Conservation (phyloP, 331 rosid species). For the Malus hybrid region DNA sequence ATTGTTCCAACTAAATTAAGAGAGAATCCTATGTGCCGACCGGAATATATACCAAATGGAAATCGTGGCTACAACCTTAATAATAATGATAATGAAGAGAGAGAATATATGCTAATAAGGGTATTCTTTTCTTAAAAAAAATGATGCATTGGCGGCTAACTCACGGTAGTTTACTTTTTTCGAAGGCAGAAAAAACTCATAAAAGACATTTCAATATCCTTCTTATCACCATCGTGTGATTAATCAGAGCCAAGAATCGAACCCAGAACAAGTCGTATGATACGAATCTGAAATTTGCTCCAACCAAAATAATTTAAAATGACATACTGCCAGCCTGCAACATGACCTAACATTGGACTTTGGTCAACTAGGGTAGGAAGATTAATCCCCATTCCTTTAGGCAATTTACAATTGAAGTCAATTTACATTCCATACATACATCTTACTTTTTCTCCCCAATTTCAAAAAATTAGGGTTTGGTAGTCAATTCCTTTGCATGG, state of each 20-base stretch:
- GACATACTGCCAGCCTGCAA: neutral
- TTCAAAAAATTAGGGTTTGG: neutral
- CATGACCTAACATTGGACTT: neutral
- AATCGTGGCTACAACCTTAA: neutral
- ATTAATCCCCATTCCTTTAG: no score
- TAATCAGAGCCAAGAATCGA: fast-evolving
- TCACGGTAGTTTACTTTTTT: no score
- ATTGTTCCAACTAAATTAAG: neutral
- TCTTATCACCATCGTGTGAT: no score
- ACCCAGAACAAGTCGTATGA: no score
- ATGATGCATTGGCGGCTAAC: fast-evolving
- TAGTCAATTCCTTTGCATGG: neutral
- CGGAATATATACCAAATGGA: neutral
- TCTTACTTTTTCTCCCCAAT: neutral
- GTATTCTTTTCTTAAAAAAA: no score
- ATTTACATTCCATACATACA: no score
- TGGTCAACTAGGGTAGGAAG: no score
- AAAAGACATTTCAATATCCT: fast-evolving
- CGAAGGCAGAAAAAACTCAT: no score
- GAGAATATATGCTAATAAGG: neutral
- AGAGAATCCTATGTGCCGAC: neutral
- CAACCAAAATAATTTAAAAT: neutral
- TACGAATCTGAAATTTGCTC: no score
- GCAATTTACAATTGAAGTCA: no score
- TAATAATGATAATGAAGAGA: neutral